These are phyloP conservation scores for Gaeumannomyces sp. DNA, from an alignment of 2,329 filamentous ascomycete genomes.

Conservation along the genomic window DNA sequence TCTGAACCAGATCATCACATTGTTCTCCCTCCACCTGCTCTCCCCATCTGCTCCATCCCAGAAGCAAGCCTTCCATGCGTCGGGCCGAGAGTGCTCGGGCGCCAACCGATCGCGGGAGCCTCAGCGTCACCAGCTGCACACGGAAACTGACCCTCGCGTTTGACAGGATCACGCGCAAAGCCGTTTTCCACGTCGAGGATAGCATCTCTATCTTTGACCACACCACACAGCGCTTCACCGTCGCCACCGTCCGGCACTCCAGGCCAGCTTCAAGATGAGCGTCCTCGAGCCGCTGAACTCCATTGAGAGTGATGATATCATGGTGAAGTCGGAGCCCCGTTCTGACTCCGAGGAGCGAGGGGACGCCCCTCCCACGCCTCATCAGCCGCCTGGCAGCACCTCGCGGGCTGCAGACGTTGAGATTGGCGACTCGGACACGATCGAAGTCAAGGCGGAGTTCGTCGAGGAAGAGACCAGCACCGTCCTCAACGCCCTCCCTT, in stretches of 20 bases:
- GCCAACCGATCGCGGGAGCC: neutral
- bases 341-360: neutral
- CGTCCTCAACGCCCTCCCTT: too few species aligned
- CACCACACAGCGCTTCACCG: neutral
- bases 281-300: too few species aligned
- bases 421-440: neutral
- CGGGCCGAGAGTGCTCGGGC: neutral
- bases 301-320: neutral
- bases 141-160: constrained; percentile 6
- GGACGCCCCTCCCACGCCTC: too few species aligned
- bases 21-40: neutral
- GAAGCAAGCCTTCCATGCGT: neutral
- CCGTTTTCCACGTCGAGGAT: neutral
- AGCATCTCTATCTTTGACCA: neutral
- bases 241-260: neutral
- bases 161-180: constrained; percentile 6
- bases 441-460: neutral
- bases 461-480: neutral
- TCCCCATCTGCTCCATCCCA: too few species aligned
- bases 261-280: neutral
- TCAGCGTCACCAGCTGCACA: neutral
- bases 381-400: too few species aligned
- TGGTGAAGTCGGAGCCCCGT: neutral
- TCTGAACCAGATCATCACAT: neutral
- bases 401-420: too few species aligned